These are phyloP conservation scores for Exserohilum rostratum DNA, from an alignment of 2,329 filamentous ascomycete genomes.

Conservation along the genomic window DNA sequence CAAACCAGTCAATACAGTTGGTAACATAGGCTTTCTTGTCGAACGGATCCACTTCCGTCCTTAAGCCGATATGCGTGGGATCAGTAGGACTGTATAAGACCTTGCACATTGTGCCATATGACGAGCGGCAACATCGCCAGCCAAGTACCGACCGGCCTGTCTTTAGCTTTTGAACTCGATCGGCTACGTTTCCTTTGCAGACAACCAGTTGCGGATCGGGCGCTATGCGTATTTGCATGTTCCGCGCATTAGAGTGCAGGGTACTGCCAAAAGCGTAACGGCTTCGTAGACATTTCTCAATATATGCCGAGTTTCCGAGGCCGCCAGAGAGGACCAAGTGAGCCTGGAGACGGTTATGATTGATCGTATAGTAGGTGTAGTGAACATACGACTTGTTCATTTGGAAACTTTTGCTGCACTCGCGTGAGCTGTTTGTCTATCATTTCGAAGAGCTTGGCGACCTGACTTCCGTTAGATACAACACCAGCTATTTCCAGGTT, in stretches of 20 bases:
- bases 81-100: constrained; percentile 28
- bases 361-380: too few relatives aligned
- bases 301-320: constrained; percentile 51
- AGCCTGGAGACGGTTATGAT: constrained; percentile 18
- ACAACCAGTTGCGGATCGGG: constrained; percentile 62
- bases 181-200: constrained; percentile 55
- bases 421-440: constrained; percentile 40
- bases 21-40: constrained; percentile 46
- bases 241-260: constrained; percentile 23
- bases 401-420: constrained; percentile 33
- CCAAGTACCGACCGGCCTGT: constrained; percentile 52
- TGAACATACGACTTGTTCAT: constrained; percentile 29
- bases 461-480: constrained; percentile 6
- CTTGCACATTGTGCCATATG: constrained; percentile 47
- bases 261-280: constrained; percentile 37
- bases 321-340: constrained; percentile 52
- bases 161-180: constrained; percentile 56
- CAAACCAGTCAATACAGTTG: constrained; percentile 47
- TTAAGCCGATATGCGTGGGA: constrained; percentile 29
- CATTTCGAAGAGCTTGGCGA: constrained; percentile 34
- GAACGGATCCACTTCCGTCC: constrained; percentile 32
- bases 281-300: constrained; percentile 42
- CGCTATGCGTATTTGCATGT: constrained; percentile 39
- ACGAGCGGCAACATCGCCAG: constrained; percentile 45
- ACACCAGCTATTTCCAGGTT: background rate